Evolutionary conservation across 805 yeast species (phyloP), one percentile per base, ranked within the genome.

Genomic region (Vanderwaltozyma verrucispora): DNA sequence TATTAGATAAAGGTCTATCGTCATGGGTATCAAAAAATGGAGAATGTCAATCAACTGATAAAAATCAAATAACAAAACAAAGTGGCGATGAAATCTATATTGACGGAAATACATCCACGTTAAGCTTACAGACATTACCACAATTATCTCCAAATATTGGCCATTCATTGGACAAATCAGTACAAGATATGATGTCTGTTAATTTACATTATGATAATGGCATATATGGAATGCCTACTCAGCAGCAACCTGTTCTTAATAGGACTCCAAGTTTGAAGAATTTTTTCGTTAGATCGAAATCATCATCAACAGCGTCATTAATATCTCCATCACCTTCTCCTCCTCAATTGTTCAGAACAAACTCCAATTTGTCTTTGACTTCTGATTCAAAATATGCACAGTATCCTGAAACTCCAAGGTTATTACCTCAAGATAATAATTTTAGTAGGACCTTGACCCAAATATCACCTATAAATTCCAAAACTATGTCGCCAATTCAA

Each of bases 321-420:
- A 21, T 33, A 9, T 33, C 35, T 4, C 36, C 50, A 6, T 33
- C 44, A 8, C 37, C 43, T 12, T 12, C 38, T 11, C 32, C 43
- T 7, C 16, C 34, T 13, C 16, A 31, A 17, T 11, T 14, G 11
- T 12, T 35, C 20, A 29, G 14, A 24, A 12, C 29, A 21, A 27
- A 20, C 12, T 10, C 24, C 15, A 11, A 6, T 11, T 12, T 24
- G 13, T 17, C 17, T 17, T 25, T 21, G 24, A 29, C 33, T 27
- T 27, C 32, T 33, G 20, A 38, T 30, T 29, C 35, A 12, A 20
- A 30, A n/a, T 35, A 32, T n/a, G 37, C 59, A 4, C 38, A 44
- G 19, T 56, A 56, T 36, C 62, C 60, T 14, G 52, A 51, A 13
- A 41, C 62, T 2, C 57, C 60, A 12, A 40, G 37, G 5, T 30